These are phyloP conservation scores for Lyophyllum decastes DNA, from an alignment of 768 basidiomycete genomes.

Conservation along the genomic window DNA sequence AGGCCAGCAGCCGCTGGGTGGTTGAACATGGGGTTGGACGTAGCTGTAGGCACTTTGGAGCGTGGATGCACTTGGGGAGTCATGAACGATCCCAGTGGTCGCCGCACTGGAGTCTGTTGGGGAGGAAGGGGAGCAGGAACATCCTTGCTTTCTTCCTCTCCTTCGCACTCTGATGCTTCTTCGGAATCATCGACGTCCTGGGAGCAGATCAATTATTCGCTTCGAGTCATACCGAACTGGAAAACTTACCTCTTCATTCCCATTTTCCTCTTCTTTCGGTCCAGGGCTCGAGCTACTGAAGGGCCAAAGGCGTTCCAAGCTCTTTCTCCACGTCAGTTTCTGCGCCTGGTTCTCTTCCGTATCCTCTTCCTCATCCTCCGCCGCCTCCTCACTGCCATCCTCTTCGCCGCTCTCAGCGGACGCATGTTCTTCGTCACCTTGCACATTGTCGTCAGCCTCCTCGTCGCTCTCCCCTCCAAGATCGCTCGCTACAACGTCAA, in stretches of 20 bases:
- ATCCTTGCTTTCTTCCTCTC: constrained; percentile 18
- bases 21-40: not conserved
- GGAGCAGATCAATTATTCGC: not conserved
- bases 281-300: constrained; percentile 31
- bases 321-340: constrained; percentile 44
- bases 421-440: constrained; percentile 26
- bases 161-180: constrained; percentile 8
- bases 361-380: constrained; percentile 29
- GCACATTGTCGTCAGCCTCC: constrained; percentile 19
- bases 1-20: not conserved
- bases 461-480: constrained; percentile 37
- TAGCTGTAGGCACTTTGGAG: not conserved
- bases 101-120: constrained; percentile 30
- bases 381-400: constrained; percentile 24
- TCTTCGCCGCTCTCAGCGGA: constrained; percentile 22
- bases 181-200: constrained; percentile 13
- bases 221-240: not conserved
- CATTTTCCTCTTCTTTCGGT: constrained; percentile 11
- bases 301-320: constrained; percentile 44
- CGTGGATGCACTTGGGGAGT: constrained; percentile 50
- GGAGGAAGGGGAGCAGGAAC: constrained; percentile 18
- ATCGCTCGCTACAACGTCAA: constrained; percentile 39
- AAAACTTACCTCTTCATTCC: constrained; percentile 24
- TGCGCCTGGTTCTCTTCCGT: constrained; percentile 23
- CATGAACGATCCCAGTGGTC: constrained; percentile 48